Evolutionary conservation across 768 basidiomycete genomes (phyloP).

Genomic region (Amanita muscaria): DNA sequence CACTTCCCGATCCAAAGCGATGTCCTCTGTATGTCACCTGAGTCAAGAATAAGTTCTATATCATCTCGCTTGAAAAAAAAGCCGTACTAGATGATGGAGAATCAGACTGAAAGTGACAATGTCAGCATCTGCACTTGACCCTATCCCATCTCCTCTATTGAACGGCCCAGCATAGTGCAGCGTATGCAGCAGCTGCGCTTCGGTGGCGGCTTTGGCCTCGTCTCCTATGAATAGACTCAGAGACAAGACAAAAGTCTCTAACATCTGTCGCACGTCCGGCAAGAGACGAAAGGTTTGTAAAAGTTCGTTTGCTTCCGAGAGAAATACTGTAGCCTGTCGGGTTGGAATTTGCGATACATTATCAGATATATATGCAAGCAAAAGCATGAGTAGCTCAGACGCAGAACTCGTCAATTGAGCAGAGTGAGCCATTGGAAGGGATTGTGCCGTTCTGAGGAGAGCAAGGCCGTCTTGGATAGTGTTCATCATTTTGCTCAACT

Average conservation of each 20-base stretch:
- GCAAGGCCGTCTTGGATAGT: constrained; percentile 54
- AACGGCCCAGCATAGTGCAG: constrained; percentile 40
- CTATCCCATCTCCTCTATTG: constrained; percentile 48
- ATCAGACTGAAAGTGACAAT: constrained; percentile 54
- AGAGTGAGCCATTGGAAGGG: constrained; percentile 46
- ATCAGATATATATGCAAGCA: constrained; percentile 54
- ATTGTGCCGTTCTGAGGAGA: constrained; percentile 48
- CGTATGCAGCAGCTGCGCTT: constrained; percentile 64
- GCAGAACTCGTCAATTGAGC: constrained; percentile 51
- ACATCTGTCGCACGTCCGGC: constrained; percentile 41
- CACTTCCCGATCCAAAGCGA: constrained; percentile 57
- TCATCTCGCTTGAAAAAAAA: neutral
- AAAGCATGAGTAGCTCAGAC: constrained; percentile 53
- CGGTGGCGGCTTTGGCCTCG: constrained; percentile 59
- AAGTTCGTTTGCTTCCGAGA: constrained; percentile 44
- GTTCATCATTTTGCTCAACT: constrained; percentile 37
- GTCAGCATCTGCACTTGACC: constrained; percentile 55
- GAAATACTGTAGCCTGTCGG: constrained; percentile 44
- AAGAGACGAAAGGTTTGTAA: constrained; percentile 44
- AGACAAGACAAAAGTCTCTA: constrained; percentile 53
- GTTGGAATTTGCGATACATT: constrained; percentile 48
- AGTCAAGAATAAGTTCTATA: neutral
- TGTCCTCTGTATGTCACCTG: constrained; percentile 53
- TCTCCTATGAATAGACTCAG: constrained; percentile 57
- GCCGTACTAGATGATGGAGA: constrained; percentile 51